Evolutionary conservation across 306 rosid genomes (phyloP), one percentile per base, ranked within the genome.

Genomic region (Medicago arabica): DNA sequence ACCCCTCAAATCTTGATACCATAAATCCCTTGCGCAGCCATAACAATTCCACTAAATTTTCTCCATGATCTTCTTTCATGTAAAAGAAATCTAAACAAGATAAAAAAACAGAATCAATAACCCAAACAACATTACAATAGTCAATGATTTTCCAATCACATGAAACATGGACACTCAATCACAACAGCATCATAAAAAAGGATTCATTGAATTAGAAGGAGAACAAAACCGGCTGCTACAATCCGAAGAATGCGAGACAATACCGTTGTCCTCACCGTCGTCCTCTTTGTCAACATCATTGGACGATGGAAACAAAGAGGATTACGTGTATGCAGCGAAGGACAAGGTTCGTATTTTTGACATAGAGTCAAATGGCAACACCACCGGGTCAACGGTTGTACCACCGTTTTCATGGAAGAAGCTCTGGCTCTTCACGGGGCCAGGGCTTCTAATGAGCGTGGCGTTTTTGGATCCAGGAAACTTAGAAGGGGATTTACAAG

Each of bases 401-500:
- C 88, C 89, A 0, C 87, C 88, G 0, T 87, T 88, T 50, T 91
- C 93, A 3, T 91, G 93, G 93, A 79, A 77, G 87, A 85, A 89
- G 86, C 83, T 88, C 11, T 87, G 93, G 96, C 62, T 87, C 39
- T 91, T 91, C 74, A 88, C 96, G 1, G 96, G 96, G 14, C 92
- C 96, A 4, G 96, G 96, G 41, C 69, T 90, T 66, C 71, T 90
- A 39, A 90, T 90, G 96, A 90, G 96, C 50, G 89, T 90, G 63
- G 96, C 92, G 8, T 90, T 90, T 36, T 38, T 90, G 87, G 96
- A 90, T 78, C 92, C 96, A 0, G 96, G 96, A 2, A 90, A 90
- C 65, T 18, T 90, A 16, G 96, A 90, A 71, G 92, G 96, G 1
- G 96, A 90, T 61, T 80, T 90, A 2, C 96, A 90, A 72, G 84